These are phyloP conservation scores for Tilletia horrida DNA, from an alignment of 1,284 basidiomycete species.

Conservation along the genomic window DNA sequence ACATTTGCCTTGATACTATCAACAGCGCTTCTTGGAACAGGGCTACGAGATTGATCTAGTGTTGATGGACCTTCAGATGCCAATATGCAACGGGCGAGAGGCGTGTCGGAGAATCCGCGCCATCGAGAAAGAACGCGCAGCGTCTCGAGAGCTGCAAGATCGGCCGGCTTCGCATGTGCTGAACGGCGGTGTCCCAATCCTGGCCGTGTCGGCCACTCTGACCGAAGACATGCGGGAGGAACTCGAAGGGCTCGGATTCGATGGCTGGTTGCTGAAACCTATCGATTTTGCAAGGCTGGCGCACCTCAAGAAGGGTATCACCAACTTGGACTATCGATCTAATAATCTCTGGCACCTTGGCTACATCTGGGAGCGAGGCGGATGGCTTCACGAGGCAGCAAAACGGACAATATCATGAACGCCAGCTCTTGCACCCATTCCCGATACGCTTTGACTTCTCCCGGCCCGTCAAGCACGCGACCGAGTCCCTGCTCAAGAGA, in stretches of 20 bases:
- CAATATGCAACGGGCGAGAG: constrained; percentile 73
- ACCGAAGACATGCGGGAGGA: constrained; percentile 65
- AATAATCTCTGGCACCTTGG: constrained; percentile 41
- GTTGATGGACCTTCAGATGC: constrained; percentile 86
- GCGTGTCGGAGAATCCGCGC: constrained; percentile 66
- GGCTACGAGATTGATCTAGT: constrained; percentile 67
- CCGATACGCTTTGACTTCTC: no score
- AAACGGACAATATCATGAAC: constrained; percentile 24
- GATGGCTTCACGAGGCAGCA: constrained; percentile 44
- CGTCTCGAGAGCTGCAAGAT: constrained; percentile 26
- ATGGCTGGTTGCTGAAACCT: constrained; percentile 83
- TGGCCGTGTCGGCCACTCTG: constrained; percentile 77
- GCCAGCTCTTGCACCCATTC: no score
- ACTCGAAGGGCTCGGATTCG: constrained; percentile 66
- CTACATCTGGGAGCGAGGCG: constrained; percentile 47
- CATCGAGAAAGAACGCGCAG: constrained; percentile 26
- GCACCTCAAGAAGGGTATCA: constrained; percentile 38
- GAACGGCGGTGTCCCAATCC: constrained; percentile 72
- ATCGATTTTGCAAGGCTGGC: constrained; percentile 65
- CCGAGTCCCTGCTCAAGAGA: no score
- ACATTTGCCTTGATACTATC: neutral
- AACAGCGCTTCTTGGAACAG: constrained; percentile 61
- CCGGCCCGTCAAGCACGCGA: no score
- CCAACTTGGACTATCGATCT: constrained; percentile 33
- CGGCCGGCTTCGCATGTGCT: constrained; percentile 57